Evolutionary conservation across 129 eudicot species (phyloP).

Genomic region (Flaveria sonorensis): DNA sequence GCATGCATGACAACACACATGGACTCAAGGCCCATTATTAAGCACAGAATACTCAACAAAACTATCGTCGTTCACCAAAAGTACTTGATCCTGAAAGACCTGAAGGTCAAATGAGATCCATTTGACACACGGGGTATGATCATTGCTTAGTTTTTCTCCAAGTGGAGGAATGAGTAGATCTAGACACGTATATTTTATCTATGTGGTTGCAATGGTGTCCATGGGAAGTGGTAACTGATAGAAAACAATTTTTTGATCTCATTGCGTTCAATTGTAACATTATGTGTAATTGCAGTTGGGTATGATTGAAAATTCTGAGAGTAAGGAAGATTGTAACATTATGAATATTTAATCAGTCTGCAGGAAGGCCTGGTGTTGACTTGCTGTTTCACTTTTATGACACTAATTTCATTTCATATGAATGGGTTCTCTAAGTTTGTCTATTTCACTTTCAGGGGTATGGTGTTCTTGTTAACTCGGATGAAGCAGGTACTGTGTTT

Average conservation of each 20-base stretch:
- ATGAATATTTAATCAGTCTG: not conserved
- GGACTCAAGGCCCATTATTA: too few species aligned
- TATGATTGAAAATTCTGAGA: not conserved
- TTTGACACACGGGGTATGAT: too few species aligned
- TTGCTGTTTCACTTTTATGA: not conserved
- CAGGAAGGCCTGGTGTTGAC: conserved; percentile 1
- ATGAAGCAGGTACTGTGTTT: conserved; percentile 85
- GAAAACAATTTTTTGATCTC: not conserved
- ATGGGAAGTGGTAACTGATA: not conserved
- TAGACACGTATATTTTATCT: not conserved
- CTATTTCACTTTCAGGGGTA: conserved; percentile 54
- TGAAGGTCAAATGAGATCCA: not conserved
- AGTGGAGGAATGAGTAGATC: not conserved
- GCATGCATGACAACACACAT: too few species aligned
- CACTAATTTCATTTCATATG: conserved; percentile 2
- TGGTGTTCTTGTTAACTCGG: conserved; percentile 91
- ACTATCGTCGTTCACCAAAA: not conserved
- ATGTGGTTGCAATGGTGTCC: not conserved
- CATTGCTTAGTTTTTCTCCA: too few species aligned
- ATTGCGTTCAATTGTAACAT: not conserved
- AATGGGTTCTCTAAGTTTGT: conserved; percentile 27
- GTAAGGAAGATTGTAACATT: not conserved
- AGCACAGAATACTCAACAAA: too few species aligned
- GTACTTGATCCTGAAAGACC: not conserved
- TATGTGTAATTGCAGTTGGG: not conserved